Base-by-base conservation (phyloP, 345 rosid genomes). In the Aquilaria yunnanensis region DNA sequence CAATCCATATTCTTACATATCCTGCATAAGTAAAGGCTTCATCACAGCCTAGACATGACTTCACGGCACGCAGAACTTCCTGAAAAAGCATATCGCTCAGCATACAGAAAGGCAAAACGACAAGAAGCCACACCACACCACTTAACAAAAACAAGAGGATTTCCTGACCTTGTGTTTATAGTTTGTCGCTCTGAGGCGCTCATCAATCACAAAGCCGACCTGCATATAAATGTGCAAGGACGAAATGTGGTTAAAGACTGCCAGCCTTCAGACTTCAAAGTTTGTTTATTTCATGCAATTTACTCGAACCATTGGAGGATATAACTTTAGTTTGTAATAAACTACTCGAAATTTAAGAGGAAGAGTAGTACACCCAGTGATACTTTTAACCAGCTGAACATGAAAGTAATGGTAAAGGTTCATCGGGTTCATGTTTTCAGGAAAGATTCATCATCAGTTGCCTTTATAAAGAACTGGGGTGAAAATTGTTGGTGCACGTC, bases 131-230 rank as follows among this genome's bases (percentile, higher is more conserved):
- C 34, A 45, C 32, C 29, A 16, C 5, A 9, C 2, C 30, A 23
- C 23, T 0, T 23, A 52, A 12, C 6, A 9, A n/a, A 1, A n/a
- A 49, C 14, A 13, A 59, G 63, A 57, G 51, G 56, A 59, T 34
- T 64, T 14, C 23, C 64, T 67, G 54, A 89, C 98, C 96, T 89
- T 93, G 76, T 89, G 90, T 60, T 89, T 93, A 75, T 79, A 83
- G 66, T 81, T 89, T 78, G 83, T 81, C 54, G 75, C 65, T 59
- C 87, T 80, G 67, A 89, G 69, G 11, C 97, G 96, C 74, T 93
- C 98, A 73, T 89, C 95, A 54, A 84, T 80, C 66, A 87, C 91
- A 79, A 89, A 93, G 31, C 87, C 68, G 61, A 93, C 87, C 98
- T 93, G 83, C 68, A 67, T 51, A 59, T 47, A 55, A 14, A 58